Percentiles rank a stretch among this genome's conserved stretches.
These are phyloP conservation scores for Prunus kanzakura DNA, from an alignment of 306 rosid genomes.

Conservation along the genomic window DNA sequence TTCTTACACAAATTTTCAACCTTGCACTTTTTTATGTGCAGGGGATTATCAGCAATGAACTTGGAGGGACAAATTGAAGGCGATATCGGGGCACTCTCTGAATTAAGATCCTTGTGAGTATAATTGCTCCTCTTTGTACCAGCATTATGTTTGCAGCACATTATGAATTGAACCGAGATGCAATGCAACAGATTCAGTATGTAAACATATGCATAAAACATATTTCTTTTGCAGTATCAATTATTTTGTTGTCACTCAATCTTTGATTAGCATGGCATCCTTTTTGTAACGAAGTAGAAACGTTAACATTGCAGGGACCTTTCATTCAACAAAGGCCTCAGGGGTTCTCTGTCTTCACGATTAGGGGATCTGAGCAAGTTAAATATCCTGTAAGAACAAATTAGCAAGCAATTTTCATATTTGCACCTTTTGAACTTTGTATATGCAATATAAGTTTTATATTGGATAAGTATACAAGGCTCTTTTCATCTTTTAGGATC, in stretches of 20 bases:
- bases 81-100: constrained; percentile 62
- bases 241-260: neutral
- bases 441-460: neutral
- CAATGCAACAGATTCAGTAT: neutral
- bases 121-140: neutral
- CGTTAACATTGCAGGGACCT: constrained; percentile 55
- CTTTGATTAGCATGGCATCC: constrained; percentile 19
- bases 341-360: constrained; percentile 45
- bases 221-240: neutral
- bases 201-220: neutral
- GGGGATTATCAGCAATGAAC: constrained; percentile 69
- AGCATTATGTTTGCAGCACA: constrained; percentile 4
- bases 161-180: neutral
- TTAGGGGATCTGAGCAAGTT: constrained; percentile 55
- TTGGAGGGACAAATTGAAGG: constrained; percentile 60
- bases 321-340: constrained; percentile 57
- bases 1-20: neutral
- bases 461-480: neutral
- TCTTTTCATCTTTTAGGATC: constrained; percentile 53
- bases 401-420: constrained; percentile 11
- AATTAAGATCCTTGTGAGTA: constrained; percentile 71
- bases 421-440: constrained; percentile 7
- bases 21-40: constrained; percentile 20
- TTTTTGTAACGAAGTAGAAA: constrained; percentile 10
- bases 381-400: constrained; percentile 68